Conservation (phyloP, 768 basidiomycete genomes). For the Hericium coralloides region DNA sequence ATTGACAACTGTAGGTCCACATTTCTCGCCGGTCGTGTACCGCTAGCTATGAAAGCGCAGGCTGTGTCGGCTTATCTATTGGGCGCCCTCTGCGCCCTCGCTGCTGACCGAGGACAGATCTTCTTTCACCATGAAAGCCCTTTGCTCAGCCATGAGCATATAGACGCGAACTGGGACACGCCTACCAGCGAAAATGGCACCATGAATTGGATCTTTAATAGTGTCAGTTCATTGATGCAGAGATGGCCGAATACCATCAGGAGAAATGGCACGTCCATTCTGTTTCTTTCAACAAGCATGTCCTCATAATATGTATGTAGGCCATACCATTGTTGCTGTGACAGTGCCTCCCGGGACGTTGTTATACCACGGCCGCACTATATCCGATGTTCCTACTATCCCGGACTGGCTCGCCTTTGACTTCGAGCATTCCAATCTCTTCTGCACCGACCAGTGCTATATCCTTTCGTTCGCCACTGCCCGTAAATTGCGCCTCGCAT, state of each 20-base stretch:
- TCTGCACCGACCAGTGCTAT: conserved; percentile 1
- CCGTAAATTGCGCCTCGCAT: conserved; percentile 8
- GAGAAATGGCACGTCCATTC: conserved; percentile 8
- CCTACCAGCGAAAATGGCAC: conserved; percentile 21
- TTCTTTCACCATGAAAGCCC: no score
- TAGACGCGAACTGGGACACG: conserved; percentile 4
- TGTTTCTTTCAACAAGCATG: not conserved
- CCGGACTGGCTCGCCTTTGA: conserved; percentile 14
- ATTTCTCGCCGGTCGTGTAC: no score
- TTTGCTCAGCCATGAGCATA: not conserved
- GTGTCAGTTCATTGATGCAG: conserved; percentile 26
- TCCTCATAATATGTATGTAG: not conserved
- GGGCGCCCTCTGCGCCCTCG: no score
- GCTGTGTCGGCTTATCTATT: no score
- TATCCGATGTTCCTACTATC: not conserved
- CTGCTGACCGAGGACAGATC: no score
- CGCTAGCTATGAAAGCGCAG: no score
- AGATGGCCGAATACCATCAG: conserved; percentile 29
- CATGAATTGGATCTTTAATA: conserved; percentile 26
- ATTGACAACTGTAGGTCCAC: no score
- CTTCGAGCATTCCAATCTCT: conserved; percentile 8
- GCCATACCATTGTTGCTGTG: conserved; percentile 8
- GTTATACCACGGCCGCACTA: conserved; percentile 10
- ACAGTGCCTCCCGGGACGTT: conserved; percentile 10
- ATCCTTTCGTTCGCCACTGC: conserved; percentile 5